phyloP scores from a whole-genome alignment of 1,284 basidiomycete genomes.

The Naganishia sp. region DNA sequence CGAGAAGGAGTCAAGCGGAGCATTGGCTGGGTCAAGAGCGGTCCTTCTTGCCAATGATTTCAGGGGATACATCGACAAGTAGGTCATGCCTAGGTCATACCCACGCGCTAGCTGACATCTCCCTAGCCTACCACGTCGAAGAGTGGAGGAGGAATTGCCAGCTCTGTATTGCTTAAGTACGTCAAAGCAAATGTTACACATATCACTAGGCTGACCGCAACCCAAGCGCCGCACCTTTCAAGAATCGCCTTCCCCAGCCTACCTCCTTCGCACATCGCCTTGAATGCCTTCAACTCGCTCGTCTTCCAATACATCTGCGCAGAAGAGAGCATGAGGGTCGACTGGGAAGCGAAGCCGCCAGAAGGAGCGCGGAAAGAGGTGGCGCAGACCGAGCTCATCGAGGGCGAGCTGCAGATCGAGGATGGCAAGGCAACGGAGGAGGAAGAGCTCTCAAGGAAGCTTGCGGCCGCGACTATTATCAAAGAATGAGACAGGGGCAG shows the following conservation, averaged over 20 bases:
- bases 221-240: constrained; percentile 12
- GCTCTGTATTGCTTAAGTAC: constrained; percentile 10
- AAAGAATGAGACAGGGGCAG: no score
- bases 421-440: not conserved
- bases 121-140: not conserved
- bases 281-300: constrained; percentile 23
- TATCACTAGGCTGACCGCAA: not conserved
- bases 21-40: not conserved
- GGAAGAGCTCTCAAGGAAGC: not conserved
- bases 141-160: constrained; percentile 8
- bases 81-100: not conserved
- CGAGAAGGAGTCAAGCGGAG: not conserved
- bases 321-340: not conserved
- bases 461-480: no score
- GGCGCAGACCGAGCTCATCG: constrained; percentile 18
- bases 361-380: not conserved
- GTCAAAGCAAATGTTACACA: not conserved
- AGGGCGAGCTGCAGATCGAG: constrained; percentile 1
- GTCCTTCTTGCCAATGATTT: constrained; percentile 25
- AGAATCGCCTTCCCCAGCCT: constrained; percentile 8
- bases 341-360: constrained; percentile 1
- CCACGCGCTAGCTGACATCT: not conserved
- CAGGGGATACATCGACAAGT: constrained; percentile 23
- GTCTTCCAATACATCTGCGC: constrained; percentile 16
- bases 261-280: constrained; percentile 5